Evolutionary conservation across 495 filamentous ascomycete genomes (phyloP), one percentile per base, ranked within the genome.

Genomic region (Penicillium flavigenum): DNA sequence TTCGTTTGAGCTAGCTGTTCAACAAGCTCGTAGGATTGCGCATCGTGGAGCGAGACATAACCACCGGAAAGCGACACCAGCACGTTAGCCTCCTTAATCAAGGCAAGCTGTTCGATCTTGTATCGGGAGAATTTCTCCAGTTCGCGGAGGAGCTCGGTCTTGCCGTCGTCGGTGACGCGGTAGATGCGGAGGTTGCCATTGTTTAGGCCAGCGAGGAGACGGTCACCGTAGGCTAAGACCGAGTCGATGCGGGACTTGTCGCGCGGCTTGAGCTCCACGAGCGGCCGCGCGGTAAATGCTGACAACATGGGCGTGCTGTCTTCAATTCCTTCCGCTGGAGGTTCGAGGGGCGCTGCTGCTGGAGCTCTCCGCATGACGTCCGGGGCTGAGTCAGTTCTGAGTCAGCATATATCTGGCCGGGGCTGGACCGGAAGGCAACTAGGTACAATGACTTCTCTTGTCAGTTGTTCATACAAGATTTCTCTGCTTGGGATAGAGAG

Each of bases 211-310:
- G 96, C 90, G 41, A 98, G 85, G 22, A 99, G 81, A 50, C 92
- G 84, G 65, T 98, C 93, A 60, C 91, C 91, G 74, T 96, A 91
- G 59, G 94, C 89, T 38, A 97, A 81, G 55, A 98, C 87, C 5
- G 89, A 90, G 73, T 98, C 93, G 70, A 99, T 96, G 80, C 86
- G 90, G 47, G 89, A 95, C 76, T 92, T 96, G 81, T 98, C 94
- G 67, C 91, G 86, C 66, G 85, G 85, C 76, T 88, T 92, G 59
- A 99, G 88, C 87, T 99, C 94, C 79, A 97, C 87, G 66, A 98
- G 89, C 60, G 95, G 89, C 68, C 89, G 89, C 81, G 94, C 91
- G 62, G 87, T 93, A 77, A 99, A 98, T 72, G 95, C 93, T 76
- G 94, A 96, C 74, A 98, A 86, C 94, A 98, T 98, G 57, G 56